Percentiles rank a stretch among this genome's conserved stretches.
Evolutionary conservation across 805 yeast genomes (phyloP).

Genomic region (Dipodascus albidus): DNA sequence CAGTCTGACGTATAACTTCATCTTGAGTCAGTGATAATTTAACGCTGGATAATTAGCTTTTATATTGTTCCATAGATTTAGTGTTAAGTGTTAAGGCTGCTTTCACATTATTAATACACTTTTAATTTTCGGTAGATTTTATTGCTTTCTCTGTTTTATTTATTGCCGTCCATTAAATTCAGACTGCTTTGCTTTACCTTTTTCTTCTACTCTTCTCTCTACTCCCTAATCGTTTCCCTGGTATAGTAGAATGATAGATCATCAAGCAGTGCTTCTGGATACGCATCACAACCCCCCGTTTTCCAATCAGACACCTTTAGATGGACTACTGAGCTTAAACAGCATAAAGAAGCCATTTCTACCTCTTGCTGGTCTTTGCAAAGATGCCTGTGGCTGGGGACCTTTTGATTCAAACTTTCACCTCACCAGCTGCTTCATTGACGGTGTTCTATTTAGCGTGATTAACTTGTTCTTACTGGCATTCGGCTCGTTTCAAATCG

Average conservation of each 20-base stretch:
- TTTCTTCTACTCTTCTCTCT: background rate
- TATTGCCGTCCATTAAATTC: background rate
- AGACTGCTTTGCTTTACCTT: background rate
- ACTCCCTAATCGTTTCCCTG: background rate
- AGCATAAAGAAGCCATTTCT: background rate
- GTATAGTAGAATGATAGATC: background rate
- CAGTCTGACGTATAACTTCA: too few relatives aligned
- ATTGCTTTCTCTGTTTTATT: background rate
- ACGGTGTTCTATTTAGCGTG: conserved; percentile 24
- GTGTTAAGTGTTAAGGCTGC: too few relatives aligned
- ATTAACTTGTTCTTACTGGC: conserved; percentile 22
- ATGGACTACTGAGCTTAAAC: background rate
- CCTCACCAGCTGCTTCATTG: conserved; percentile 29
- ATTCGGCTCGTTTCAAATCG: conserved; percentile 21
- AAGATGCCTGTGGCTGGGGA: conserved; percentile 26
- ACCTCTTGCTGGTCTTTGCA: conserved; percentile 5
- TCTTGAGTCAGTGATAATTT: too few relatives aligned
- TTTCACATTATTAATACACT: background rate
- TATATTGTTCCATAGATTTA: too few relatives aligned
- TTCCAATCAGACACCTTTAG: background rate
- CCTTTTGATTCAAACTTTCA: conserved; percentile 20
- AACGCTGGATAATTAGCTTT: too few relatives aligned
- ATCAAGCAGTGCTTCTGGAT: background rate
- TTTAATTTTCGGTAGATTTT: too few relatives aligned
- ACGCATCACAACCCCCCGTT: background rate